These are phyloP conservation scores for Tulasnella sp. DNA, from an alignment of 768 basidiomycete species.

Conservation along the genomic window DNA sequence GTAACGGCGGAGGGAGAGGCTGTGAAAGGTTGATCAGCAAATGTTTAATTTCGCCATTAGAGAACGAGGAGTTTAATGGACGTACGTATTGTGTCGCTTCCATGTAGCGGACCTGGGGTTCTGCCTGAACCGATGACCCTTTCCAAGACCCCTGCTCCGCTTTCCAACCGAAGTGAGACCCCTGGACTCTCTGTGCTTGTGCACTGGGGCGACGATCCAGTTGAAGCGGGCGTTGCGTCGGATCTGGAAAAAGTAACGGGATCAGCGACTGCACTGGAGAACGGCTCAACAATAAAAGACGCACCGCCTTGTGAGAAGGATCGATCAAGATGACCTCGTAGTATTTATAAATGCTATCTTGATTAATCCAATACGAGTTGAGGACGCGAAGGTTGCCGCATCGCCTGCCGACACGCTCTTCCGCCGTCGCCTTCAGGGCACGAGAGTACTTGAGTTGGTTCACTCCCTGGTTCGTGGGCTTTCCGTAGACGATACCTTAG, in stretches of 20 bases:
- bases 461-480: slow-evolving; percentile 98
- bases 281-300: slow-evolving; percentile 25
- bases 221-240: slow-evolving; percentile 95
- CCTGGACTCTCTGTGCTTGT: slow-evolving; percentile 96
- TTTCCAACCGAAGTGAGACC: slow-evolving; percentile 96
- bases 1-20: slow-evolving; percentile 28
- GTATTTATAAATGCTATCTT: slow-evolving; percentile 98
- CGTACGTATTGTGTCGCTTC: slow-evolving; percentile 89
- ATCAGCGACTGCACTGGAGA: neutral
- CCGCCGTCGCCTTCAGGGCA: slow-evolving; percentile 81
- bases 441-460: slow-evolving; percentile 99
- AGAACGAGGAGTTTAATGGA: neutral
- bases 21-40: slow-evolving; percentile 11
- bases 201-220: slow-evolving; percentile 97
- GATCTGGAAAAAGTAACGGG: slow-evolving; percentile 38
- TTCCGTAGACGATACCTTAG: slow-evolving; percentile 92
- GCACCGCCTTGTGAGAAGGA: slow-evolving; percentile 83
- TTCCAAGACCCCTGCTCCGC: slow-evolving; percentile 96
- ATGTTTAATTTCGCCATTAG: neutral
- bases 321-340: slow-evolving; percentile 99
- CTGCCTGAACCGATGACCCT: slow-evolving; percentile 91
- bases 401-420: slow-evolving; percentile 93
- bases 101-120: slow-evolving; percentile 82
- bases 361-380: slow-evolving; percentile 99
- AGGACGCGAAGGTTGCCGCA: slow-evolving; percentile 94